Evolutionary conservation across 768 basidiomycete genomes (phyloP).

Genomic region (Boletus rufocinnamomeus): DNA sequence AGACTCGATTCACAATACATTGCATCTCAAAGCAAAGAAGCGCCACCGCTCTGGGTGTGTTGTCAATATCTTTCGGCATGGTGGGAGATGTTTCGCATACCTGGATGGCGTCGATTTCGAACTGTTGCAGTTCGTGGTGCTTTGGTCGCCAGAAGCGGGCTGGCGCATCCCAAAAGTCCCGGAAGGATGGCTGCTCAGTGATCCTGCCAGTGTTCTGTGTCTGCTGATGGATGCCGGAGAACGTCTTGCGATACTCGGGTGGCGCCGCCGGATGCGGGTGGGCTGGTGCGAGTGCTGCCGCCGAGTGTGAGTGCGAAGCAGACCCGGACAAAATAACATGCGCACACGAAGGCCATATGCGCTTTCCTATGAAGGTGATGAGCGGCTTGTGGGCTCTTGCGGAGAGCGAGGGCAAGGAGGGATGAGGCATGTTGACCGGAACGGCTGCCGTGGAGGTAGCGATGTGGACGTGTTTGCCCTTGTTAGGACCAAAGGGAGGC

Average conservation of each 20-base stretch:
- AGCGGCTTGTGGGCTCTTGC: slow-evolving; percentile 56
- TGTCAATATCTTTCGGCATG: slow-evolving; percentile 1
- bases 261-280: slow-evolving; percentile 71
- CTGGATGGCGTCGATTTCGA: slow-evolving; percentile 67
- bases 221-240: slow-evolving; percentile 46
- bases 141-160: slow-evolving; percentile 55
- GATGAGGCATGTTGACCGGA: slow-evolving; percentile 31
- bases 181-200: slow-evolving; percentile 29
- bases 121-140: slow-evolving; percentile 49
- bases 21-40: slow-evolving; percentile 38
- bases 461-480: slow-evolving; percentile 18
- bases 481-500: too few relatives aligned
- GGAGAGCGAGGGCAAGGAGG: slow-evolving; percentile 39
- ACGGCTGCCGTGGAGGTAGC: not conserved
- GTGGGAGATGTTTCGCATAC: slow-evolving; percentile 39
- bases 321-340: not conserved
- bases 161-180: slow-evolving; percentile 71
- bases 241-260: slow-evolving; percentile 54
- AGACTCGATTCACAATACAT: slow-evolving; percentile 4
- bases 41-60: slow-evolving; percentile 58
- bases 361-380: slow-evolving; percentile 64
- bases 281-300: slow-evolving; percentile 39
- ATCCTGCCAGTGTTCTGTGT: slow-evolving; percentile 17
- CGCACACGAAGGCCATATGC: slow-evolving; percentile 51
- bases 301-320: slow-evolving; percentile 16